Percentiles rank a stretch among this genome's conserved stretches.
Conservation (phyloP, 208 protist species). For the Tritrichomonas musculus region DNA sequence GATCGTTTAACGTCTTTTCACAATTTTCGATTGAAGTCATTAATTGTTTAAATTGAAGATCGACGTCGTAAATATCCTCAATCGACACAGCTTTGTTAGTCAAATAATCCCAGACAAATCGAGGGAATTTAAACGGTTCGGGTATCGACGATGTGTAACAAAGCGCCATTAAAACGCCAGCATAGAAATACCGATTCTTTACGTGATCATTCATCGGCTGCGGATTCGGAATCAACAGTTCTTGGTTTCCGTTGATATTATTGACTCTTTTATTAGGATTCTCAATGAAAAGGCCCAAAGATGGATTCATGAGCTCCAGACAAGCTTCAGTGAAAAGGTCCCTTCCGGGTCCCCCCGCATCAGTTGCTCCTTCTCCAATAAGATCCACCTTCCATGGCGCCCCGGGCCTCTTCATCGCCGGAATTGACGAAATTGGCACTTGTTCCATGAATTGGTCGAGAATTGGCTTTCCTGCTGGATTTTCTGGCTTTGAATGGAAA, state of each 20-base stretch:
- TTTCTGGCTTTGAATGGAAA: neutral
- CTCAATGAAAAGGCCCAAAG: neutral
- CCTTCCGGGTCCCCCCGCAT: neutral
- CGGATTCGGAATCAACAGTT: conserved; percentile 5
- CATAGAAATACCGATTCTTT: neutral
- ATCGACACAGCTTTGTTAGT: neutral
- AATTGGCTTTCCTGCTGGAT: neutral
- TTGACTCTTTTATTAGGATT: neutral
- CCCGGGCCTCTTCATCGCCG: neutral
- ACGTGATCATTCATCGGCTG: neutral
- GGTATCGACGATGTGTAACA: neutral
- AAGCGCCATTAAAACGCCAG: conserved; percentile 15
- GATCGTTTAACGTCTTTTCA: neutral
- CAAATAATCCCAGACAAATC: neutral
- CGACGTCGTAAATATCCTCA: conserved; percentile 12
- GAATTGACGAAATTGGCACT: neutral
- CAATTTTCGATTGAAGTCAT: neutral
- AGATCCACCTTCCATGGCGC: neutral
- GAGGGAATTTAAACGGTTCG: conserved; percentile 3
- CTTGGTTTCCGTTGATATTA: neutral
- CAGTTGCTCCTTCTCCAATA: conserved; percentile 17
- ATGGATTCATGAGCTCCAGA: conserved; percentile 13
- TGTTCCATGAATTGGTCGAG: neutral
- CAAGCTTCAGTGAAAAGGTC: conserved; percentile 29
- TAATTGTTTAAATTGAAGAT: neutral